Percentiles rank a stretch among this genome's conserved stretches.
phyloP scores from a whole-genome alignment of 305 asterid species.

The Fraxinus sp. region DNA sequence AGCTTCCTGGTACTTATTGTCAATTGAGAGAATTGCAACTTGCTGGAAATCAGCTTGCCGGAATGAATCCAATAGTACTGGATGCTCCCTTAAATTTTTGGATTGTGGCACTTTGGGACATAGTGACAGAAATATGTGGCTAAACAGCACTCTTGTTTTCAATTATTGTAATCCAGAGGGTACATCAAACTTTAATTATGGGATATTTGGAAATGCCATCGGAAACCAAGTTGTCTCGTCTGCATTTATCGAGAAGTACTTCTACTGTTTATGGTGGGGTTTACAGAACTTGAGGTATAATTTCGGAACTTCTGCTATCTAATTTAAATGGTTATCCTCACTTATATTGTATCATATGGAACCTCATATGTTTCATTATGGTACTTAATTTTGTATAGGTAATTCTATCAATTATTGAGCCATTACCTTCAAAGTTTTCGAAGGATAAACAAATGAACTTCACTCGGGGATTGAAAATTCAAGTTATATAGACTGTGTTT shows the following conservation, averaged over 20 bases:
- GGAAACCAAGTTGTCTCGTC: slow-evolving; percentile 68
- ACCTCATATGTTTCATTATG: too few species aligned
- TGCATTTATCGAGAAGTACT: slow-evolving; percentile 65
- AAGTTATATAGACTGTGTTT: not conserved
- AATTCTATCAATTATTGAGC: too few species aligned
- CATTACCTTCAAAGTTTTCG: not conserved
- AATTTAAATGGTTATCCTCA: not conserved
- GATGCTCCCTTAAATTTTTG: slow-evolving; percentile 57
- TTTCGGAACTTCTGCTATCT: not conserved
- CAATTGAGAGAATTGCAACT: slow-evolving; percentile 59
- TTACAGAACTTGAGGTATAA: slow-evolving; percentile 71
- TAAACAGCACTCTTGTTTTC: slow-evolving; percentile 53
- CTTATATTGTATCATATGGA: not conserved
- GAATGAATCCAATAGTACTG: slow-evolving; percentile 30
- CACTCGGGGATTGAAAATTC: not conserved
- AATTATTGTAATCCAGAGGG: slow-evolving; percentile 54
- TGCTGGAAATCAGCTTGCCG: slow-evolving; percentile 70
- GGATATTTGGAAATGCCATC: slow-evolving; percentile 66
- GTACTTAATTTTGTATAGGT: too few species aligned
- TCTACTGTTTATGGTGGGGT: slow-evolving; percentile 95
- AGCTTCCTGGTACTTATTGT: slow-evolving; percentile 69
- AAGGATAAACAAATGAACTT: not conserved
- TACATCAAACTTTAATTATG: slow-evolving; percentile 54
- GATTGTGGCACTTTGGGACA: slow-evolving; percentile 59
- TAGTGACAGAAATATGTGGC: slow-evolving; percentile 51